phyloP scores from a whole-genome alignment of 2,329 filamentous ascomycete genomes.

The Talaromyces sp. region DNA sequence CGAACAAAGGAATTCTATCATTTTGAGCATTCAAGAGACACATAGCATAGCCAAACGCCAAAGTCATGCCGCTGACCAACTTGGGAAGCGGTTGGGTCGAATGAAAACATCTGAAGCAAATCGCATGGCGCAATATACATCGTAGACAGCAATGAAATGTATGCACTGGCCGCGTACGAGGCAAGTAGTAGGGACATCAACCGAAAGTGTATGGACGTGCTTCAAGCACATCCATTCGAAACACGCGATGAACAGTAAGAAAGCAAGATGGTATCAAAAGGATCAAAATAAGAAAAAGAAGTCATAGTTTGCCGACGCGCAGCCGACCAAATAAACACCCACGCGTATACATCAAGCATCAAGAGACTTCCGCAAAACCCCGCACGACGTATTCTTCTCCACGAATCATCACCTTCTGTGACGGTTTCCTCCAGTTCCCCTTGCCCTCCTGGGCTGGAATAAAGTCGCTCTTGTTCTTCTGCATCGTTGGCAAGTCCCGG shows the following conservation, averaged over 20 bases:
- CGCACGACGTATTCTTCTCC: conserved; percentile 19
- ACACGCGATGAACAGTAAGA: conserved; percentile 1
- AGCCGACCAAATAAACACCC: not conserved
- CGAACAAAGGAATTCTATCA: conserved; percentile 3
- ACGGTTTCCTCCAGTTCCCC: conserved; percentile 17
- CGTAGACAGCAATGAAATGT: not conserved
- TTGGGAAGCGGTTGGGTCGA: not conserved
- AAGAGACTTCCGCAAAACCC: conserved; percentile 14
- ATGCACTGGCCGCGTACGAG: not conserved
- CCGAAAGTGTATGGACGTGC: conserved; percentile 7
- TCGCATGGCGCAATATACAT: conserved; percentile 4
- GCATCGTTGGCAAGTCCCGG: conserved; percentile 17
- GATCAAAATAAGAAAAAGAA: not conserved
- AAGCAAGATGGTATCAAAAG: conserved; percentile 17
- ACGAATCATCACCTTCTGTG: conserved; percentile 12
- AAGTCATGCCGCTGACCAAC: conserved; percentile 1
- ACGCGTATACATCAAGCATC: not conserved
- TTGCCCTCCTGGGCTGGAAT: conserved; percentile 14
- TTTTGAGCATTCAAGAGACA: not conserved
- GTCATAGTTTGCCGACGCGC: not conserved
- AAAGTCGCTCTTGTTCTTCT: conserved; percentile 15
- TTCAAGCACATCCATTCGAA: conserved; percentile 13
- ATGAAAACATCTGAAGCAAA: not conserved
- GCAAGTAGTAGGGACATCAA: not conserved
- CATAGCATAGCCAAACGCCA: conserved; percentile 1